phyloP scores from a whole-genome alignment of 345 rosid species.

The Arabidopsis arenosa region DNA sequence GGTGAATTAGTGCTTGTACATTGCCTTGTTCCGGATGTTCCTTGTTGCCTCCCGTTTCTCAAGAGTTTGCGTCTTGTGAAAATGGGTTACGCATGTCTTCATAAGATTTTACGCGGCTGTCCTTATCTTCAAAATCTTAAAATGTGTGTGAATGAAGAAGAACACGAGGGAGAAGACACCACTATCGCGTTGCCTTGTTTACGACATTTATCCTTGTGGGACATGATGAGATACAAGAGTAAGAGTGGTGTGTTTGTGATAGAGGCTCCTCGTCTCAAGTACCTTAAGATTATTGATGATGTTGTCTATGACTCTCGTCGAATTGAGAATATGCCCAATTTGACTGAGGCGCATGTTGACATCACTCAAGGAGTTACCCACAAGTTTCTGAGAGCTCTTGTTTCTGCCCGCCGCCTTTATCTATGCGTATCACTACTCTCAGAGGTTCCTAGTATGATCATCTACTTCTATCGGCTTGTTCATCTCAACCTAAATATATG shows the following conservation, averaged over 20 bases:
- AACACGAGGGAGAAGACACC: too few species aligned
- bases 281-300: not conserved
- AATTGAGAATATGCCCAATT: constrained; percentile 12
- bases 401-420: not conserved
- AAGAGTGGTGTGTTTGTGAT: not conserved
- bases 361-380: constrained; percentile 25
- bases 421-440: not conserved
- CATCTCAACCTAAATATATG: constrained; percentile 8
- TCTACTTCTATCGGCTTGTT: constrained; percentile 2
- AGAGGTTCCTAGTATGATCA: not conserved
- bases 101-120: too few species aligned
- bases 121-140: too few species aligned
- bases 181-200: too few species aligned
- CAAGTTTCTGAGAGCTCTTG: constrained; percentile 25
- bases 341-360: not conserved
- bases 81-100: too few species aligned
- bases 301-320: not conserved
- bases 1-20: too few species aligned
- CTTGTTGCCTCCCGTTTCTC: too few species aligned
- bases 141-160: too few species aligned
- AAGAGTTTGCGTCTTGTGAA: too few species aligned
- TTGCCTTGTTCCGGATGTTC: too few species aligned
- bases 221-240: too few species aligned
- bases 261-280: not conserved
- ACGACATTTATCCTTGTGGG: too few species aligned